phyloP scores from a whole-genome alignment of 2,329 filamentous ascomycete species.

The Aspergillus hiratsukae region DNA sequence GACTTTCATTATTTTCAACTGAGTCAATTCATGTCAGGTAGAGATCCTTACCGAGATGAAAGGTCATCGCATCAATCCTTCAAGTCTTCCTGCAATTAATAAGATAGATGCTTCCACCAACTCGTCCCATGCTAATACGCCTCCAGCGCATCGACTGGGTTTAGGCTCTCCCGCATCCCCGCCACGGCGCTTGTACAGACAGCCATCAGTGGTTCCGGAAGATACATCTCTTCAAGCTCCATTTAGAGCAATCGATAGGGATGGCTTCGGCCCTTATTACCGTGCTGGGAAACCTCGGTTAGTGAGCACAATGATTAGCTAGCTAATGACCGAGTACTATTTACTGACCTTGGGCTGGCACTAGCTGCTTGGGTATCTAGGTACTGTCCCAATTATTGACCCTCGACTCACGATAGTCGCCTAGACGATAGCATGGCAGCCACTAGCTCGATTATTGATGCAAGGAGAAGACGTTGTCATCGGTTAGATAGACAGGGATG shows the following conservation, averaged over 20 bases:
- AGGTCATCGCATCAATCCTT: background rate
- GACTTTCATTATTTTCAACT: no score
- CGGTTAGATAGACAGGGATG: background rate
- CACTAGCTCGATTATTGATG: background rate
- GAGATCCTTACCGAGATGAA: no score
- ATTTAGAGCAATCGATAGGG: background rate
- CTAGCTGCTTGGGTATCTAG: background rate
- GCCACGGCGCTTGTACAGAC: conserved; percentile 14
- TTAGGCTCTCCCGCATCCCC: conserved; percentile 10
- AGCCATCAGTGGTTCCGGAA: background rate
- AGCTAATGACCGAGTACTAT: background rate
- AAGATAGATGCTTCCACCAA: background rate
- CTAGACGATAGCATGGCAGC: background rate
- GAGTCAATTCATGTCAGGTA: background rate
- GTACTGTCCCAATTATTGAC: no score
- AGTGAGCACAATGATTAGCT: background rate
- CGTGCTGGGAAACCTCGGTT: background rate
- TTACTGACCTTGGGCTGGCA: background rate
- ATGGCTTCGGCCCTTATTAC: background rate
- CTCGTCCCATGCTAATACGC: background rate
- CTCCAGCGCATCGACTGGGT: background rate
- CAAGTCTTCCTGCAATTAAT: background rate
- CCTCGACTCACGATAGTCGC: background rate
- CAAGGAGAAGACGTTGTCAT: background rate
- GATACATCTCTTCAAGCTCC: background rate